Evolutionary conservation across 2,329 filamentous ascomycete species (phyloP).

Genomic region (Calycina herbarum): DNA sequence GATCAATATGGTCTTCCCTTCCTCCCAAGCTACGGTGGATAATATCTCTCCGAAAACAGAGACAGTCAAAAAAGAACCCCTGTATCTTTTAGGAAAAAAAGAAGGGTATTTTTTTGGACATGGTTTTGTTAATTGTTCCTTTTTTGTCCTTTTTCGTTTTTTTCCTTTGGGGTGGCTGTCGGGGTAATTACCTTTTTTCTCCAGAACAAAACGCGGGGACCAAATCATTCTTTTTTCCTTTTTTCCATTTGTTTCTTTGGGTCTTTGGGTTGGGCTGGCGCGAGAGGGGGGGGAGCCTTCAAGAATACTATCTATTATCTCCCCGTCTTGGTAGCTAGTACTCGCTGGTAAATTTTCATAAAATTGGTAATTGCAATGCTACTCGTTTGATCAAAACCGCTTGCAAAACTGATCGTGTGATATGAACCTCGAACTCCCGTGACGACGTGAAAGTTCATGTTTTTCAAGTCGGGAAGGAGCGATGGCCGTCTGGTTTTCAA

Average conservation of each 20-base stretch:
- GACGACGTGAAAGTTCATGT: too few relatives aligned
- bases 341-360: not conserved
- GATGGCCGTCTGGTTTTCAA: too few relatives aligned
- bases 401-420: too few relatives aligned
- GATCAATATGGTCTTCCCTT: not conserved
- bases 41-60: not conserved
- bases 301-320: not conserved
- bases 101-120: not conserved
- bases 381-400: not conserved
- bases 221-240: not conserved
- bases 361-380: conserved; percentile 1
- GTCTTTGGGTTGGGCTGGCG: not conserved
- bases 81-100: not conserved
- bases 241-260: not conserved
- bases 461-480: too few relatives aligned
- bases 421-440: too few relatives aligned
- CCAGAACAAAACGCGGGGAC: not conserved
- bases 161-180: not conserved
- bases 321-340: not conserved
- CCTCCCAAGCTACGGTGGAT: not conserved
- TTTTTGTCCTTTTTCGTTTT: not conserved
- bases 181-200: not conserved
- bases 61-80: not conserved
- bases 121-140: not conserved
- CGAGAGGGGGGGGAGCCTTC: not conserved